These are phyloP conservation scores for Saussurea involucrata DNA, from an alignment of 129 eudicot genomes.

Conservation along the genomic window DNA sequence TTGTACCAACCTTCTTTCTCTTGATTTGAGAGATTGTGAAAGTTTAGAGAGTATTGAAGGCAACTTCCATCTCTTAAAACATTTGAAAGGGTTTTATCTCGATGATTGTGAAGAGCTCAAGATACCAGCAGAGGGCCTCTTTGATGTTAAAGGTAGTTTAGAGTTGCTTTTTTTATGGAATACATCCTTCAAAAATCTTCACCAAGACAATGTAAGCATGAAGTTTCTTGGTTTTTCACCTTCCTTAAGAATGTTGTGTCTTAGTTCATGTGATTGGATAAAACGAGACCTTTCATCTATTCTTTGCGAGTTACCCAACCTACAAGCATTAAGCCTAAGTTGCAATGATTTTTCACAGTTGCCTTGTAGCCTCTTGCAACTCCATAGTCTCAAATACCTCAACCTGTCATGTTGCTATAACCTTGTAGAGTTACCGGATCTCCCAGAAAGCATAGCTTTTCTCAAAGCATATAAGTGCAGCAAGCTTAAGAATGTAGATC, in stretches of 20 bases:
- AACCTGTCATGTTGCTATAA: not conserved
- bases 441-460: not conserved
- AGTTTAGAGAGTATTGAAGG: too few species aligned
- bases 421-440: too few species aligned
- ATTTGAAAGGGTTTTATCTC: not conserved
- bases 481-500: not conserved
- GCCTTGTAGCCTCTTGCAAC: not conserved
- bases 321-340: not conserved
- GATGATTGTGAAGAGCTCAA: too few species aligned
- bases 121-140: not conserved
- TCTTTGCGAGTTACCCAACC: not conserved
- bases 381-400: not conserved
- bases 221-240: not conserved
- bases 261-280: not conserved
- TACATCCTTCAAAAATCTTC: too few species aligned
- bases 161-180: too few species aligned
- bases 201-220: not conserved
- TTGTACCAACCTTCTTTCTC: not conserved
- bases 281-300: not conserved
- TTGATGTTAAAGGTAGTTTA: not conserved
- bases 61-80: not conserved
- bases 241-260: not conserved
- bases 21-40: not conserved
- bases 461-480: not conserved
- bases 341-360: not conserved